Base-by-base conservation (phyloP, 169 alveolate genomes). In the Babesia bovis region DNA sequence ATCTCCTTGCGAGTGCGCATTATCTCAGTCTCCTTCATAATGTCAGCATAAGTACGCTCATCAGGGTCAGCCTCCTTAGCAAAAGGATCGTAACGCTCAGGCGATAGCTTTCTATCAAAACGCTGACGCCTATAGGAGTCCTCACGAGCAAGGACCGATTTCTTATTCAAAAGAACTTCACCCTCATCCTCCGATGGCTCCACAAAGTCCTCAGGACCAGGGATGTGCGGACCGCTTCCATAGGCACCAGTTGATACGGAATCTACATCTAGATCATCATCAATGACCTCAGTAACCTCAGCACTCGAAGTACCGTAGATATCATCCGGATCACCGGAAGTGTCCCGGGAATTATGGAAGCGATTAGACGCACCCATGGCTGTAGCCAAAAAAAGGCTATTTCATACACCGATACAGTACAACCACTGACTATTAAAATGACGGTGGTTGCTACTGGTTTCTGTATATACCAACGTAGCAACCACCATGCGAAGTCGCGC, bases 41-140 rank as follows among this genome's bases (percentile, higher is more conserved):
- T 56, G 51, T 70, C 91, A 35, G 92, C 42, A 76, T 83, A 87
- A 1, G 90, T 65, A 19, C 93, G 84, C 49, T 67, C 90, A 30
- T 86, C 92, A 4, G 91, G 82, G 15, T 91, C 82, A 1, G 90
- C 52, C 44, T 51, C 58, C n/a, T 67, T 81, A 7, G 92, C 78
- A 52, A 92, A 92, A 17, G 95, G 95, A 42, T 92, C 96, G 23
- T 79, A 89, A 13, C 96, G 60, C 66, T 83, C 94, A 0, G 96
- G 96, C 3, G 96, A 92, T 17, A 92, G 82, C 51, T 78, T 74
- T 26, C 81, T 69, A 17, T 74, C 81, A 40, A 83, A 59, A 19
- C 89, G 76, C 57, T 79, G 88, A 52, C 77, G 58, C 26, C 86
- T 60, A 52, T 83, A 87, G 25, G 70, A 79, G 66, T 87, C 86